Evolutionary conservation across 371 early-diverging fungal species (phyloP).

Genomic region (Rhizopus sp.): DNA sequence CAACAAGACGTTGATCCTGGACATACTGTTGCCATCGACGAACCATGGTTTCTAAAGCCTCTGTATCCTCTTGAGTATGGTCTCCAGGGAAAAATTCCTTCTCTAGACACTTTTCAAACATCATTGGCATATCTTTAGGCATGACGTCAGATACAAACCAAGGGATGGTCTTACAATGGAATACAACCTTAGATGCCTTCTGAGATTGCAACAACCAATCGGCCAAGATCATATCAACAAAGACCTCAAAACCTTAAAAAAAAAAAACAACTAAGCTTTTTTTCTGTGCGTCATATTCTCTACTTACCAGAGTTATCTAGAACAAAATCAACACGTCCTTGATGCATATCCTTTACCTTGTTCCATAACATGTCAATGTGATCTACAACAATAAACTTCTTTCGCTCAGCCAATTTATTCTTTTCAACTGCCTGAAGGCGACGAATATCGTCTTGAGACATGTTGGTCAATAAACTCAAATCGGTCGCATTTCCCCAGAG

Average conservation of each 20-base stretch:
- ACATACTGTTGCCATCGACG: conserved; percentile 71
- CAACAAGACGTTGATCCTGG: conserved; percentile 56
- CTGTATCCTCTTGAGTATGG: conserved; percentile 35
- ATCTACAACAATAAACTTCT: conserved; percentile 59
- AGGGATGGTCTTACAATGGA: conserved; percentile 87
- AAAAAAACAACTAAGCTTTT: neutral
- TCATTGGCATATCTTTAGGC: conserved; percentile 72
- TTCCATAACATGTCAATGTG: conserved; percentile 66
- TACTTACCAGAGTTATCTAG: conserved; percentile 81
- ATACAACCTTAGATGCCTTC: conserved; percentile 67
- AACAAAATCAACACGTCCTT: conserved; percentile 74
- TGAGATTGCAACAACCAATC: conserved; percentile 78
- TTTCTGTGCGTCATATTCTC: neutral
- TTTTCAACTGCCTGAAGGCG: conserved; percentile 63
- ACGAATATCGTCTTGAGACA: conserved; percentile 68
- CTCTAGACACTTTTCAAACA: conserved; percentile 52
- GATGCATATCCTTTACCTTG: conserved; percentile 45
- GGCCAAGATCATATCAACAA: conserved; percentile 86
- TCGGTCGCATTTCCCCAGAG: conserved; percentile 94
- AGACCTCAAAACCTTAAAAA: conserved; percentile 80
- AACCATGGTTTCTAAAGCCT: conserved; percentile 58
- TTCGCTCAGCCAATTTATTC: conserved; percentile 36
- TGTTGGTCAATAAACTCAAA: conserved; percentile 76
- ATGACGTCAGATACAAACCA: conserved; percentile 96
- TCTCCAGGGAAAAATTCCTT: conserved; percentile 46